A percentile compares a stretch with the other conserved stretches of the same genome.
Conservation (phyloP, 2,329 filamentous ascomycete genomes). For the Paraconiothyrium brasiliense region DNA sequence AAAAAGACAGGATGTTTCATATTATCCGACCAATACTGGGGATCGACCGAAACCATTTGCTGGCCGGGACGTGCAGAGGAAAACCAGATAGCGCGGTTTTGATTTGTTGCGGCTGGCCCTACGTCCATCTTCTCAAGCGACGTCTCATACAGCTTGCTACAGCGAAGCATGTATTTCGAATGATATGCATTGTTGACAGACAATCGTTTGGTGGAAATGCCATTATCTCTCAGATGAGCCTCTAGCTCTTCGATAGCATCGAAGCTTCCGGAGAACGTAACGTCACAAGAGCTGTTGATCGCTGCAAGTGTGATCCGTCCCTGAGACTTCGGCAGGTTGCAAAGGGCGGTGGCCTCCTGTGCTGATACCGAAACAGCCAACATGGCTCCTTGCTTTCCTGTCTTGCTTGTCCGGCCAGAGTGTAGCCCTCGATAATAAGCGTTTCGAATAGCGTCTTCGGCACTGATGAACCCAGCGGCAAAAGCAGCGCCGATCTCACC, state of each 20-base stretch:
- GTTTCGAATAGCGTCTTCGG: conserved; percentile 48
- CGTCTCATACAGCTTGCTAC: conserved; percentile 23
- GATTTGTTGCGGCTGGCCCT: neutral
- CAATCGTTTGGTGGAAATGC: conserved; percentile 13
- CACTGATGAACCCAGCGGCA: conserved; percentile 43
- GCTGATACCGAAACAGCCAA: conserved; percentile 27
- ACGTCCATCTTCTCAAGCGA: conserved; percentile 14
- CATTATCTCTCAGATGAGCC: neutral
- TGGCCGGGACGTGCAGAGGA: conserved; percentile 18
- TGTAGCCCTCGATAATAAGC: conserved; percentile 47
- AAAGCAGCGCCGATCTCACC: conserved; percentile 55
- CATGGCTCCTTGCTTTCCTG: conserved; percentile 44
- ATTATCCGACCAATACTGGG: conserved; percentile 57
- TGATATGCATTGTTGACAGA: conserved; percentile 33
- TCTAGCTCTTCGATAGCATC: conserved; percentile 9
- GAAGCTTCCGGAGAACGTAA: conserved; percentile 7
- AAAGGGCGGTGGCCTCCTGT: conserved; percentile 22
- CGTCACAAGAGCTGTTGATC: conserved; percentile 22
- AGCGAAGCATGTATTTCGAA: conserved; percentile 28
- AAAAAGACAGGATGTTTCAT: conserved; percentile 58
- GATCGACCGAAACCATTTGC: conserved; percentile 5
- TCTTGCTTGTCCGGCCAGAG: conserved; percentile 37
- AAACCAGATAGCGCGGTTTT: conserved; percentile 10
- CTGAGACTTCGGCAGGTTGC: conserved; percentile 41
- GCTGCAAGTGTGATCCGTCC: conserved; percentile 33